A percentile compares a stretch with the other conserved stretches of the same genome.
These are phyloP conservation scores for Eutrema yunnanense DNA, from an alignment of 345 rosid genomes.

Conservation along the genomic window DNA sequence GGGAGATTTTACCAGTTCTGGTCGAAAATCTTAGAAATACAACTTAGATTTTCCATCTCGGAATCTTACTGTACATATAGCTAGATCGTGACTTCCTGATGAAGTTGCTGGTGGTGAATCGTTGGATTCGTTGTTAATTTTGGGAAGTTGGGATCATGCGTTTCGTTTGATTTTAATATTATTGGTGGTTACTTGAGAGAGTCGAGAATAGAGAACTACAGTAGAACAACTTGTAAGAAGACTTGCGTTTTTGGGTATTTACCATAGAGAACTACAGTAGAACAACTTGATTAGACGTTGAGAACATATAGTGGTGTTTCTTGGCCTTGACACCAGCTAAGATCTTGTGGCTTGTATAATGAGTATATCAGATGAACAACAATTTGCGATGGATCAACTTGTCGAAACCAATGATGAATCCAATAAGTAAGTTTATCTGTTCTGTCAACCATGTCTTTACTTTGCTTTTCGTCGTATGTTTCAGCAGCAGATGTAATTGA, in stretches of 20 bases:
- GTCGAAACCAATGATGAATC: slow-evolving; percentile 31
- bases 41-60: not conserved
- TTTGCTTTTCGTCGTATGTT: not conserved
- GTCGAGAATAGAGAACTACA: slow-evolving; percentile 7
- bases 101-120: slow-evolving; percentile 16
- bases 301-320: too few relatives aligned
- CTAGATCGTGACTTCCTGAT: slow-evolving; percentile 14
- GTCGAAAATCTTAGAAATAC: not conserved
- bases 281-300: slow-evolving; percentile 8
- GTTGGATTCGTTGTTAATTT: not conserved
- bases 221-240: slow-evolving; percentile 7
- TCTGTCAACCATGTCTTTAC: not conserved
- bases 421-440: slow-evolving; percentile 33
- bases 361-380: slow-evolving; percentile 57
- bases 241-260: slow-evolving; percentile 1
- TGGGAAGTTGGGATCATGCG: slow-evolving; percentile 11
- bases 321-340: not conserved
- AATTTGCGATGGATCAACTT: slow-evolving; percentile 34
- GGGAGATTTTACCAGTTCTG: not conserved
- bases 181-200: slow-evolving; percentile 6
- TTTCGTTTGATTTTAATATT: slow-evolving; percentile 6
- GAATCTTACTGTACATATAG: slow-evolving; percentile 23
- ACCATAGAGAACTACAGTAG: slow-evolving; percentile 11
- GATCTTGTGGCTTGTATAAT: slow-evolving; percentile 33
- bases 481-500: not conserved